Conservation (phyloP, 176 grass and related monocot genomes). For the Poa annua region DNA sequence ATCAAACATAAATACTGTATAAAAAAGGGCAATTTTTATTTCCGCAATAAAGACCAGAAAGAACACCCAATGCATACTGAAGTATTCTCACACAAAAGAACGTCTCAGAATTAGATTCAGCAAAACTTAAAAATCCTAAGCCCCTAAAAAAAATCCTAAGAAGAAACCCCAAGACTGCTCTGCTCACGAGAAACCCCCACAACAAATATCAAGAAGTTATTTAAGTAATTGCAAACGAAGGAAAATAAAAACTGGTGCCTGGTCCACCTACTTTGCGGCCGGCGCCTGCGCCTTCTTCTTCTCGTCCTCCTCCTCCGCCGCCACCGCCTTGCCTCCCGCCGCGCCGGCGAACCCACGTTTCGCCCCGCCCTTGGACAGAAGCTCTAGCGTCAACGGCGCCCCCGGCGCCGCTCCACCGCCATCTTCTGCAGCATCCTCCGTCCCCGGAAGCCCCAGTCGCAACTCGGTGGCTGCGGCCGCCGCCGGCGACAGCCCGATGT, state of each 20-base stretch:
- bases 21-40: not conserved
- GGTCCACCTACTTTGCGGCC: constrained; percentile 61
- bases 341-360: constrained; percentile 81
- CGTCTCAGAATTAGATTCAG: not conserved
- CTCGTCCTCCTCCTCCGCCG: constrained; percentile 50
- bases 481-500: constrained; percentile 65
- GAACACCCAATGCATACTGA: not conserved
- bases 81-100: not conserved
- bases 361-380: constrained; percentile 65
- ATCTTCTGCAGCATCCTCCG: constrained; percentile 36
- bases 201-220: not conserved
- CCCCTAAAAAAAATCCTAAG: not conserved
- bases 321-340: constrained; percentile 33
- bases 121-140: constrained; percentile 8
- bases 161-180: not conserved
- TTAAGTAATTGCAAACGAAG: not conserved
- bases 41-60: not conserved
- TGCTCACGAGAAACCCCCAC: not conserved
- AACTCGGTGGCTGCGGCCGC: constrained; percentile 70
- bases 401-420: not conserved
- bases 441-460: constrained; percentile 66
- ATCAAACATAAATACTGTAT: not conserved
- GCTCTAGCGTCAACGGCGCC: constrained; percentile 55
- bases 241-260: not conserved
- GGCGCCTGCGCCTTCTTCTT: constrained; percentile 55